phyloP scores from a whole-genome alignment of 352 stramenopile genomes.

The Saprolegnia diclina region DNA sequence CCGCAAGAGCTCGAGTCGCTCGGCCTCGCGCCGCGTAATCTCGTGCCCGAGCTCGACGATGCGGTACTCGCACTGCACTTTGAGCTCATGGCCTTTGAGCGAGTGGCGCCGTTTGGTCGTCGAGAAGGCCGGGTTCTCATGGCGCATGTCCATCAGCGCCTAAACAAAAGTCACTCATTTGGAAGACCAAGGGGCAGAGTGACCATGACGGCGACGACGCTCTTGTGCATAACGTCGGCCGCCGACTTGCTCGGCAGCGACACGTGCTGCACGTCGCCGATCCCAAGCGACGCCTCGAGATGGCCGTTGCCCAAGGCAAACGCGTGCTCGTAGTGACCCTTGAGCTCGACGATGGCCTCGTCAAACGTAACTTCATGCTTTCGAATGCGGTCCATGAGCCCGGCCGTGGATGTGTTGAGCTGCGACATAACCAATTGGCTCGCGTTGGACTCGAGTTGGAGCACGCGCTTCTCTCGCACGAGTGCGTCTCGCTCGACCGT shows the following conservation, averaged over 20 bases:
- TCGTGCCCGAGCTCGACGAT: slow-evolving; percentile 6
- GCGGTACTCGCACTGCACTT: neutral
- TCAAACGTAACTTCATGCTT: slow-evolving; percentile 71
- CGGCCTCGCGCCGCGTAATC: neutral
- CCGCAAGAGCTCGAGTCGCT: neutral
- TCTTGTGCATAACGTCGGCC: slow-evolving; percentile 10
- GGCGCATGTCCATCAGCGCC: slow-evolving; percentile 9
- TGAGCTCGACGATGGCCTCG: slow-evolving; percentile 36
- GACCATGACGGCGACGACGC: slow-evolving; percentile 11
- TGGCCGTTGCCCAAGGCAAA: neutral
- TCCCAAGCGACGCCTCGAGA: neutral
- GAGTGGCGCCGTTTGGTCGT: slow-evolving; percentile 1
- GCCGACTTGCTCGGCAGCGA: slow-evolving; percentile 1
- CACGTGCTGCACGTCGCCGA: neutral
- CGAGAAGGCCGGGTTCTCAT: neutral
- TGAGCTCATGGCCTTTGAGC: slow-evolving; percentile 10
- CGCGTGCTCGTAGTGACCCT: slow-evolving; percentile 20
- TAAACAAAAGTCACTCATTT: neutral
- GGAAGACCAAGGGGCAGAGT: neutral
- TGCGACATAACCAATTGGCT: slow-evolving; percentile 45
- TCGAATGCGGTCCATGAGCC: slow-evolving; percentile 67
- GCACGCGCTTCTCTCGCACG: slow-evolving; percentile 50
- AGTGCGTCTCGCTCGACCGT: slow-evolving; percentile 53
- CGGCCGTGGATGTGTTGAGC: slow-evolving; percentile 57
- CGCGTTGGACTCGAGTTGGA: slow-evolving; percentile 46